Evolutionary conservation across 2,329 filamentous ascomycete species (phyloP).

Genomic region (Fonsecaea monophora): DNA sequence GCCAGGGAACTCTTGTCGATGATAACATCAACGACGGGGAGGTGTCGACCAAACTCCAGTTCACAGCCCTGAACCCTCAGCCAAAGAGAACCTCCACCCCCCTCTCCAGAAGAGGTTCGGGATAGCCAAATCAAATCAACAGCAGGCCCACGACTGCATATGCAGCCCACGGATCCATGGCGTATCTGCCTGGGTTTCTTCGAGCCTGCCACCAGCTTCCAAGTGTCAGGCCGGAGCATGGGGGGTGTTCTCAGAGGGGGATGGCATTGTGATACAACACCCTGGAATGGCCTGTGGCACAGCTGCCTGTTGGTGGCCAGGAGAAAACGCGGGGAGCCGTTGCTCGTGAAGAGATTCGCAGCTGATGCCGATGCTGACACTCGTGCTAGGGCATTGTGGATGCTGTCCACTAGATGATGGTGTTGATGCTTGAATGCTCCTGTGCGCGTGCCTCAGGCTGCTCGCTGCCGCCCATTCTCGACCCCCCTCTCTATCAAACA

Average conservation of each 20-base stretch:
- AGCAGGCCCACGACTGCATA: constrained; percentile 6
- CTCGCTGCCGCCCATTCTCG: constrained; percentile 8
- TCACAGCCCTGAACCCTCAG: neutral
- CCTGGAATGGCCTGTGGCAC: constrained; percentile 8
- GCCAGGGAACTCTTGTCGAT: neutral
- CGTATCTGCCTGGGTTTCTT: constrained; percentile 15
- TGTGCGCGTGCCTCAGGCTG: constrained; percentile 13
- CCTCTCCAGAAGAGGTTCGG: neutral
- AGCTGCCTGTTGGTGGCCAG: constrained; percentile 19
- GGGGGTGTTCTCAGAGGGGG: constrained; percentile 23
- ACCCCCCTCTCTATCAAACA: constrained; percentile 13
- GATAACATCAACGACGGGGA: neutral
- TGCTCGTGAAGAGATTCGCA: constrained; percentile 6
- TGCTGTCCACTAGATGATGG: neutral
- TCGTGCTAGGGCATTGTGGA: neutral
- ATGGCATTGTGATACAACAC: constrained; percentile 29
- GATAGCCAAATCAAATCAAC: neutral
- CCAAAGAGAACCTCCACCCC: neutral
- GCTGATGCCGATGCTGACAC: neutral
- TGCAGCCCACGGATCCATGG: constrained; percentile 6
- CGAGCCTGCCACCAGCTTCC: constrained; percentile 20
- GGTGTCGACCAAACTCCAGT: neutral
- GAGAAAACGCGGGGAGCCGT: constrained; percentile 28
- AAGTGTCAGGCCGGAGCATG: constrained; percentile 31
- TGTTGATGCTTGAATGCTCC: neutral